These are phyloP conservation scores for Arthroderma sp. DNA, from an alignment of 2,329 filamentous ascomycete genomes.

Conservation along the genomic window DNA sequence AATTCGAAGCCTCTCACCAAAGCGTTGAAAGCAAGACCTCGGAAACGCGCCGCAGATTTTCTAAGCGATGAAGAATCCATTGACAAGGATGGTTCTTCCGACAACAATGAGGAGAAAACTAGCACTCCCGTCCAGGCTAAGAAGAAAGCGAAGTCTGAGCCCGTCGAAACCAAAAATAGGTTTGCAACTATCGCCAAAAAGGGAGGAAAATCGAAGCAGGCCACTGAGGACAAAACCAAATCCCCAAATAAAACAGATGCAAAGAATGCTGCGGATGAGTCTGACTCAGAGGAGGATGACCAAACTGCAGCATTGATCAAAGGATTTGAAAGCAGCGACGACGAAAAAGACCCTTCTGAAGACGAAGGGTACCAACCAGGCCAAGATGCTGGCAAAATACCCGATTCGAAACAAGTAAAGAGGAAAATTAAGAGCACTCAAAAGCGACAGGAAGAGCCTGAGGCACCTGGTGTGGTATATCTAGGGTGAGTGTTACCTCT, in stretches of 20 bases:
- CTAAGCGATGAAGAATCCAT: slow-evolving; percentile 29
- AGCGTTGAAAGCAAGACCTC: slow-evolving; percentile 27
- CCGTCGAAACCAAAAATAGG: slow-evolving; percentile 20
- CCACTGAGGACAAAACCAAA: too few relatives aligned
- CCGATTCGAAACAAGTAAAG: slow-evolving; percentile 33
- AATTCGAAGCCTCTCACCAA: slow-evolving; percentile 13
- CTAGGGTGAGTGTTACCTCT: slow-evolving; percentile 46
- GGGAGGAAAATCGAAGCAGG: too few relatives aligned
- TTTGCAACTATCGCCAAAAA: too few relatives aligned
- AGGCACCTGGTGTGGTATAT: slow-evolving; percentile 65
- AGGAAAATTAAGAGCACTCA: slow-evolving; percentile 41
- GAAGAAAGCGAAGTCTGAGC: slow-evolving; percentile 22
- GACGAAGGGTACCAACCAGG: slow-evolving; percentile 35
- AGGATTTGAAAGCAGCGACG: slow-evolving; percentile 42
- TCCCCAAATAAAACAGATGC: slow-evolving; percentile 9
- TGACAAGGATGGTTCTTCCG: slow-evolving; percentile 28
- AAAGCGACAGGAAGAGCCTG: slow-evolving; percentile 24
- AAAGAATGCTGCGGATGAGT: slow-evolving; percentile 15
- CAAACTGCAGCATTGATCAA: slow-evolving; percentile 41
- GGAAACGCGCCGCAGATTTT: slow-evolving; percentile 37
- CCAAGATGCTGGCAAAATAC: slow-evolving; percentile 30
- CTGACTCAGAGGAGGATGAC: slow-evolving; percentile 32
- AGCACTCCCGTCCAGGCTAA: slow-evolving; percentile 21
- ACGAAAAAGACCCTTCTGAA: slow-evolving; percentile 32
- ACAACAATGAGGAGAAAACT: slow-evolving; percentile 36